phyloP scores from a whole-genome alignment of 148 eudicot genomes.

The Arctostaphylos glauca region DNA sequence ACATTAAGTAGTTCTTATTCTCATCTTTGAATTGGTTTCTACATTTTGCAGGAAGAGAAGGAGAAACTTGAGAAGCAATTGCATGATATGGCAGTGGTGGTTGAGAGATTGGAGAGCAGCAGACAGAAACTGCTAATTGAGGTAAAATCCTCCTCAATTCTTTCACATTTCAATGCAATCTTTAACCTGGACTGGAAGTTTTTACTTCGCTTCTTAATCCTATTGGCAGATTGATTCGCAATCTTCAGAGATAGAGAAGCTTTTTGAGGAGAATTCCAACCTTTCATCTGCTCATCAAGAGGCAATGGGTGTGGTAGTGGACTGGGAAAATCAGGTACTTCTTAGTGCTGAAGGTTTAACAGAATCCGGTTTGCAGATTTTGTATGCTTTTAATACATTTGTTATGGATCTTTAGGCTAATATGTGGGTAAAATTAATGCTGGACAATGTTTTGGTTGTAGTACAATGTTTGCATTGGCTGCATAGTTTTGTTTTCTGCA shows the following conservation, averaged over 20 bases:
- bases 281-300: constrained; percentile 78
- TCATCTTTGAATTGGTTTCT: neutral
- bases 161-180: constrained; percentile 10
- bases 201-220: constrained; percentile 13
- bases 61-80: constrained; percentile 79
- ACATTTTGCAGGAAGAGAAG: constrained; percentile 73
- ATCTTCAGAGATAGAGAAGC: constrained; percentile 91
- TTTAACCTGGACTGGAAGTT: constrained; percentile 11
- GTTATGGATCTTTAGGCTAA: neutral
- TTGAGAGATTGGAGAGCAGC: constrained; percentile 87
- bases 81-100: constrained; percentile 93
- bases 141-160: constrained; percentile 38
- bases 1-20: neutral
- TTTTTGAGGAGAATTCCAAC: constrained; percentile 86
- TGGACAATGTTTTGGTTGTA: constrained; percentile 7
- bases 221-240: constrained; percentile 84
- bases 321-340: constrained; percentile 91
- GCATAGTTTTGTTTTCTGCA: neutral
- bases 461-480: neutral
- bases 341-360: constrained; percentile 2
- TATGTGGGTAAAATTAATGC: neutral
- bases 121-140: constrained; percentile 88
- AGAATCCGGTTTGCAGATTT: constrained; percentile 4
- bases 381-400: neutral
- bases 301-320: constrained; percentile 56